Conservation (phyloP, 129 eudicot species). For the Artemisia annua region DNA sequence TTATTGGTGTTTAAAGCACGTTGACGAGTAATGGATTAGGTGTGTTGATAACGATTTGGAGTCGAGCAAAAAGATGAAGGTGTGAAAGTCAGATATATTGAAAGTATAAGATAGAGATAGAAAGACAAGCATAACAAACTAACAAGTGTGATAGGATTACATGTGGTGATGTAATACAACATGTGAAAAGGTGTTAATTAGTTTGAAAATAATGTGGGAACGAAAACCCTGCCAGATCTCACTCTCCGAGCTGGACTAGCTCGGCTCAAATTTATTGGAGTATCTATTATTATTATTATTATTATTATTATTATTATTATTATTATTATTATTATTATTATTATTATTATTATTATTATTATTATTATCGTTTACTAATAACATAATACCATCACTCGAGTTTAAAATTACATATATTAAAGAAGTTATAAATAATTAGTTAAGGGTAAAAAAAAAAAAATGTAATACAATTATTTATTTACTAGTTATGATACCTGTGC, state of each 20-base stretch:
- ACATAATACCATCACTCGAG: too few species aligned
- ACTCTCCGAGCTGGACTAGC: slow-evolving; percentile 13
- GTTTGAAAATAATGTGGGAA: slow-evolving; percentile 21
- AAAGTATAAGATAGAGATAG: not conserved
- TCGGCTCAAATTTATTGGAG: not conserved
- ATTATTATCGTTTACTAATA: too few species aligned
- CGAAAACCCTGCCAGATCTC: slow-evolving; percentile 17
- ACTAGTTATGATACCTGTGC: too few species aligned
- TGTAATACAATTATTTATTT: too few species aligned
- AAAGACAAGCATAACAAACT: not conserved
- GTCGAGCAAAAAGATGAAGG: not conserved
- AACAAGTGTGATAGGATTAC: slow-evolving; percentile 17
- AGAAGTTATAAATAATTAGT: too few species aligned
- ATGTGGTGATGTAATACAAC: slow-evolving; percentile 29
- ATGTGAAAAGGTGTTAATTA: slow-evolving; percentile 20
- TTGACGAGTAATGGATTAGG: not conserved
- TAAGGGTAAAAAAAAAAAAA: too few species aligned
- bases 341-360: too few species aligned
- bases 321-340: too few species aligned
- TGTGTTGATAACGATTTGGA: slow-evolving; percentile 1
- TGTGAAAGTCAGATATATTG: slow-evolving; percentile 5
- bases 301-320: too few species aligned
- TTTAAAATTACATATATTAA: too few species aligned
- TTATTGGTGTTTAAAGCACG: not conserved
- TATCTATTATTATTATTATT: too few species aligned